A percentile compares a stretch with the other conserved stretches of the same genome.
These are phyloP conservation scores for Chamaecyparis obtusa DNA, from an alignment of 75 land plant species.

Conservation along the genomic window DNA sequence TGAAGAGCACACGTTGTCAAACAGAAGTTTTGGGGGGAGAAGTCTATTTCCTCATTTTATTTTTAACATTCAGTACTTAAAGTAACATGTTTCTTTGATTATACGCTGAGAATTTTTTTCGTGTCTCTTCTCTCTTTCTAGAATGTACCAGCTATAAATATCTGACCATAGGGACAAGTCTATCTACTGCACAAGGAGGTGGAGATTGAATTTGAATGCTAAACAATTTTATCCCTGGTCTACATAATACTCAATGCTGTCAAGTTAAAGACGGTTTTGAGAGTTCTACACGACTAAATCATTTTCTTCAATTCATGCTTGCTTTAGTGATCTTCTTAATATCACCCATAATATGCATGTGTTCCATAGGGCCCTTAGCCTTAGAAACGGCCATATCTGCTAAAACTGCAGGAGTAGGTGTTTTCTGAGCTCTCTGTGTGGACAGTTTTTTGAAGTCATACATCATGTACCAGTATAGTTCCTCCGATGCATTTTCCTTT, in stretches of 20 bases:
- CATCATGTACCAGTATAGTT: neutral
- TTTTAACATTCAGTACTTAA: too few relatives aligned
- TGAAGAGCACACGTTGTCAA: too few relatives aligned
- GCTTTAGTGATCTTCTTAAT: neutral
- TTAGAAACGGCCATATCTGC: neutral
- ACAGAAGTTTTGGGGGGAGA: too few relatives aligned
- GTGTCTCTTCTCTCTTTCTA: constrained; percentile 4
- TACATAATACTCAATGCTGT: neutral
- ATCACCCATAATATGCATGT: neutral
- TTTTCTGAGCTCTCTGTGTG: neutral
- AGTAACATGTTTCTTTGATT: too few relatives aligned
- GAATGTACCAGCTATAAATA: neutral
- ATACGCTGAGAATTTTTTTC: neutral
- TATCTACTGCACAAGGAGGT: neutral
- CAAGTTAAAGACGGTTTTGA: neutral
- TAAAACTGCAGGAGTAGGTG: neutral
- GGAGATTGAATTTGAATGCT: neutral
- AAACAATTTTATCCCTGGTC: neutral
- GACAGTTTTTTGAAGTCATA: neutral
- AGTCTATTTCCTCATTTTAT: too few relatives aligned
- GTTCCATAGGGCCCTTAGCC: neutral
- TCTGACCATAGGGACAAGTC: neutral
- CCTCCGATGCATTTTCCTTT: neutral
- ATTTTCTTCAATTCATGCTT: neutral
- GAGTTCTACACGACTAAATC: neutral